Percentiles rank a stretch among this genome's conserved stretches.
phyloP scores from a whole-genome alignment of 345 rosid genomes.

The Populus davidiana region DNA sequence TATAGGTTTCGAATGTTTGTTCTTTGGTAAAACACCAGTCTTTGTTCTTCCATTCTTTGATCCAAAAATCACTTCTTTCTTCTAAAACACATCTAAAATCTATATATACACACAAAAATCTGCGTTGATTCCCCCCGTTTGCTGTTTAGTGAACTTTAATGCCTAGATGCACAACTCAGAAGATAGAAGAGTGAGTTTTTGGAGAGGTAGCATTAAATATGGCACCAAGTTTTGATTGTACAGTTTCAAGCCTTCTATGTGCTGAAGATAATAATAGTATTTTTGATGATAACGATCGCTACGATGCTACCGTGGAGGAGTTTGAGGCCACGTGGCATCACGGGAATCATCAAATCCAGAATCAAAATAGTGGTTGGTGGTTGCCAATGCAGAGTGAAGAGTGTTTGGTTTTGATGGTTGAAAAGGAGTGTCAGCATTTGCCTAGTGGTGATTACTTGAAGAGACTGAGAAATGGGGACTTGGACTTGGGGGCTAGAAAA shows the following conservation, averaged over 20 bases:
- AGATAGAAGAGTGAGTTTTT: background rate
- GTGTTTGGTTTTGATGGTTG: conserved; percentile 48
- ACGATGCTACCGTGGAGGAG: conserved; percentile 28
- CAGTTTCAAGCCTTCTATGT: conserved; percentile 51
- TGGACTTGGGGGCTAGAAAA: conserved; percentile 44
- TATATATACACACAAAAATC: conserved; percentile 2
- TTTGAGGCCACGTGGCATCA: conserved; percentile 33
- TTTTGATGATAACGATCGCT: conserved; percentile 40
- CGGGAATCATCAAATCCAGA: conserved; percentile 23
- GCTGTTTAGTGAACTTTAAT: conserved; percentile 14
- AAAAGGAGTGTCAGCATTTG: conserved; percentile 54
- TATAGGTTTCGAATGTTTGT: conserved; percentile 18
- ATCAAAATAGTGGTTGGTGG: conserved; percentile 18
- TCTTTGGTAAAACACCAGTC: conserved; percentile 7
- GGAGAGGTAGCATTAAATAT: conserved; percentile 17
- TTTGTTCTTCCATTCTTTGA: conserved; percentile 35
- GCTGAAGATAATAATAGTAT: conserved; percentile 46
- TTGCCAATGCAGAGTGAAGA: conserved; percentile 54
- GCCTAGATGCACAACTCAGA: conserved; percentile 3
- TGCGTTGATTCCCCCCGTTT: background rate
- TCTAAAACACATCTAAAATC: background rate
- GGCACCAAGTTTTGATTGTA: conserved; percentile 63
- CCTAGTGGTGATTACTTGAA: conserved; percentile 48
- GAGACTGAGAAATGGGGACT: conserved; percentile 55
- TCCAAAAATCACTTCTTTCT: conserved; percentile 3